These are phyloP conservation scores for Diaporthe sp. DNA, from an alignment of 2,329 filamentous ascomycete species.

Conservation along the genomic window DNA sequence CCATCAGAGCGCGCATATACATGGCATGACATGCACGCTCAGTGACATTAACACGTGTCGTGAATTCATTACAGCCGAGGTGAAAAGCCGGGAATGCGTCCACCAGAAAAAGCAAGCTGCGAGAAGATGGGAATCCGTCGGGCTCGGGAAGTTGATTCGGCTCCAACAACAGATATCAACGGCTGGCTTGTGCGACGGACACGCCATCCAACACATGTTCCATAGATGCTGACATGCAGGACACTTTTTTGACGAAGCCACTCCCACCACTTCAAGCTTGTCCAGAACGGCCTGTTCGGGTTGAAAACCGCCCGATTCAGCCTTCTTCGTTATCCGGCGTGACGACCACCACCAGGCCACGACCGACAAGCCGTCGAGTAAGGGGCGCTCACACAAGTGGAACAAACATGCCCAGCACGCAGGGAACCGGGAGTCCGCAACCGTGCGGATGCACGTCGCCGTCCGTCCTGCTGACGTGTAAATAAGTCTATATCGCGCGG, in stretches of 20 bases:
- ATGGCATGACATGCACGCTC: conserved; percentile 14
- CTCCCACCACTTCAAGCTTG: not conserved
- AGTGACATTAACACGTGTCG: conserved; percentile 3
- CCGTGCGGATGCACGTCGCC: not conserved
- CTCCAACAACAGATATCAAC: not conserved
- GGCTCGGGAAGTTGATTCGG: not conserved
- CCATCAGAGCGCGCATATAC: not conserved
- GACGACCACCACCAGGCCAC: not conserved
- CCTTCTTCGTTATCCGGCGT: not conserved
- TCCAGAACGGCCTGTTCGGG: not conserved
- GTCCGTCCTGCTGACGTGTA: not conserved
- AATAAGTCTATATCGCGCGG: not conserved
- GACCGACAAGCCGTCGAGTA: no score
- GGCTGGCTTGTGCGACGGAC: not conserved
- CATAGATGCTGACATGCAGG: not conserved
- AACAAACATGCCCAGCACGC: not conserved
- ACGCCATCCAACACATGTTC: not conserved
- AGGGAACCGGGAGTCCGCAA: not conserved
- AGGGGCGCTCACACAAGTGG: not conserved
- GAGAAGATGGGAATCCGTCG: not conserved
- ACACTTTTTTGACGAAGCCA: not conserved
- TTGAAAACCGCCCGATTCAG: not conserved
- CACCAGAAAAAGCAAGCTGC: not conserved
- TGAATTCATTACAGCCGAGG: not conserved
- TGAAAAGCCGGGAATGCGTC: not conserved